Percentiles rank a stretch among this genome's conserved stretches.
Evolutionary conservation across 257 asterid species (phyloP).

Genomic region (Jasminum sambac): DNA sequence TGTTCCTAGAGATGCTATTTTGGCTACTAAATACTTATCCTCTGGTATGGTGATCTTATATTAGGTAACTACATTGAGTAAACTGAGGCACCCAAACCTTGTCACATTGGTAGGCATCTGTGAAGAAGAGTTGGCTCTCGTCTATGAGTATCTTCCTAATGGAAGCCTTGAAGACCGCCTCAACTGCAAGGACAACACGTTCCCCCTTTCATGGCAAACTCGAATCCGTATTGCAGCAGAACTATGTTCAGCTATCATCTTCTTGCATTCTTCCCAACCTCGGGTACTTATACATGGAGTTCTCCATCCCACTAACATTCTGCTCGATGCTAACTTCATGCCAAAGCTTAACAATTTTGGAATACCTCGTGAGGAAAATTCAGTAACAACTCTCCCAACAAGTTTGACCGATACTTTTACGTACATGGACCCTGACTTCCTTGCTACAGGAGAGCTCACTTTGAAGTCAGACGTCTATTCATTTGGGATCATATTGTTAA

Average conservation of each 20-base stretch:
- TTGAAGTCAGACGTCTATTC: slow-evolving; percentile 82
- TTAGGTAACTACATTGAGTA: slow-evolving; percentile 69
- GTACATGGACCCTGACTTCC: slow-evolving; percentile 82
- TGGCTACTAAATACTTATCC: slow-evolving; percentile 3
- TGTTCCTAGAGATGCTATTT: background rate
- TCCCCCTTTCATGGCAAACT: slow-evolving; percentile 87
- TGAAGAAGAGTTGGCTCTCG: slow-evolving; percentile 72
- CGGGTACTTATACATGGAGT: slow-evolving; percentile 72
- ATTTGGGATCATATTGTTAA: slow-evolving; percentile 69
- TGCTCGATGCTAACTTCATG: slow-evolving; percentile 71
- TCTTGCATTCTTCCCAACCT: slow-evolving; percentile 73
- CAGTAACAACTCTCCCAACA: slow-evolving; percentile 61
- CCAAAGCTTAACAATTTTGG: slow-evolving; percentile 89
- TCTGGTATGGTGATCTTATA: slow-evolving; percentile 2
- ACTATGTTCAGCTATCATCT: slow-evolving; percentile 82
- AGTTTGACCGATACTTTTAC: slow-evolving; percentile 41
- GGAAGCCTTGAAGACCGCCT: slow-evolving; percentile 97
- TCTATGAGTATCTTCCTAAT: slow-evolving; percentile 81
- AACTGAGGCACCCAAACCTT: slow-evolving; percentile 88
- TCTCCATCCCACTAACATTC: slow-evolving; percentile 76
- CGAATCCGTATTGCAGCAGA: slow-evolving; percentile 83
- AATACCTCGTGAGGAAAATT: slow-evolving; percentile 50
- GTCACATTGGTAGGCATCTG: slow-evolving; percentile 88
- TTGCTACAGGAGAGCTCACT: slow-evolving; percentile 76
- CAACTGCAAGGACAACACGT: slow-evolving; percentile 72